phyloP scores from a whole-genome alignment of 805 yeast genomes.

The Myxozyma melibiosi region DNA sequence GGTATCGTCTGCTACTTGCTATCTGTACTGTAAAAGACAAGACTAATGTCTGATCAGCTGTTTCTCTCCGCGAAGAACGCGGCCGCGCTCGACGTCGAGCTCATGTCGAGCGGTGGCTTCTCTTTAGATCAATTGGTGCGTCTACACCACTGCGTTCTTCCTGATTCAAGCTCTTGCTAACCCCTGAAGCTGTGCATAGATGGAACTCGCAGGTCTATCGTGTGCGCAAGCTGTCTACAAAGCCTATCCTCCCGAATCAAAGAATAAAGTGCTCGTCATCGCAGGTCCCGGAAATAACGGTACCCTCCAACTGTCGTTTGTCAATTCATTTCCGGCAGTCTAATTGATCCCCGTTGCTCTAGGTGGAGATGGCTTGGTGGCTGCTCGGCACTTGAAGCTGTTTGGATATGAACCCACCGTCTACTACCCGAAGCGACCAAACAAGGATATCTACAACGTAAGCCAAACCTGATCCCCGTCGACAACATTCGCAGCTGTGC shows the following conservation, averaged over 20 bases:
- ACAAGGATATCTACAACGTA: constrained; percentile 45
- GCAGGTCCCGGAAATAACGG: constrained; percentile 96
- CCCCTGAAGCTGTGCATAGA: constrained; percentile 42
- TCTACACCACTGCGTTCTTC: background rate
- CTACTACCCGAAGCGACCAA: constrained; percentile 74
- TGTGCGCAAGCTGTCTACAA: constrained; percentile 84
- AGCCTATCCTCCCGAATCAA: constrained; percentile 58
- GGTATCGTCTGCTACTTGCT: background rate
- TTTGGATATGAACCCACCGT: constrained; percentile 78
- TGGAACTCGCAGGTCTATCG: constrained; percentile 95
- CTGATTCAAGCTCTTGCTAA: background rate
- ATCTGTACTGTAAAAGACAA: background rate
- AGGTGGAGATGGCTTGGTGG: constrained; percentile 94
- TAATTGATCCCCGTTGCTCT: too few species aligned
- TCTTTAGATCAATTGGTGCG: constrained; percentile 72
- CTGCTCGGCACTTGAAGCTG: constrained; percentile 83
- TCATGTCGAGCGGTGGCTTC: constrained; percentile 83
- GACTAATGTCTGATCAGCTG: background rate
- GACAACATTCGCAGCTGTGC: constrained; percentile 27
- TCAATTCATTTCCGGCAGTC: too few species aligned
- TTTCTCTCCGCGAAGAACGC: constrained; percentile 53
- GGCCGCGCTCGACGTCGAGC: constrained; percentile 75
- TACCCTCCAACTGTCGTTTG: background rate
- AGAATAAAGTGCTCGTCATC: constrained; percentile 60
- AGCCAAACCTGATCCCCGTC: background rate